A percentile compares a stretch with the other conserved stretches of the same genome.
These are phyloP conservation scores for Stevia rebaudiana DNA, from an alignment of 140 eudicot species.

Conservation along the genomic window DNA sequence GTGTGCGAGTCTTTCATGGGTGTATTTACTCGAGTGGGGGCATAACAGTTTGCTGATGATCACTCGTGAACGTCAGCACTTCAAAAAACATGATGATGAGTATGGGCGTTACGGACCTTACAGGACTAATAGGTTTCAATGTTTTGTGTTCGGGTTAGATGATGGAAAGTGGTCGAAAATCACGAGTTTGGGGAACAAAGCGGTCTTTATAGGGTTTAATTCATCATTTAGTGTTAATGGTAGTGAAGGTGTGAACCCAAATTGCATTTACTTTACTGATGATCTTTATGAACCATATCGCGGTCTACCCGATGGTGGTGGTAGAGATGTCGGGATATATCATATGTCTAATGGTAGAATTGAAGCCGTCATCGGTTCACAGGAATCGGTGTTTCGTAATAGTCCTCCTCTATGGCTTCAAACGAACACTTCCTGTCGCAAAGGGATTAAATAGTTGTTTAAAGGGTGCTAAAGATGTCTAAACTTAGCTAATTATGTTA, in stretches of 20 bases:
- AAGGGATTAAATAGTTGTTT: neutral
- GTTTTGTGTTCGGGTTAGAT: slow-evolving; percentile 14
- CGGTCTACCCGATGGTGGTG: slow-evolving; percentile 18
- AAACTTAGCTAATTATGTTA: too few species aligned
- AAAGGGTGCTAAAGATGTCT: neutral
- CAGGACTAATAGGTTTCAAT: slow-evolving; percentile 10
- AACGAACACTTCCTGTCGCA: neutral
- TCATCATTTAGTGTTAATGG: slow-evolving; percentile 12
- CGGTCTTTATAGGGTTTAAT: slow-evolving; percentile 27
- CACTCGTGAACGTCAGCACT: slow-evolving; percentile 17
- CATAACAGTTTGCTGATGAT: slow-evolving; percentile 15
- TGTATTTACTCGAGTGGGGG: slow-evolving; percentile 29
- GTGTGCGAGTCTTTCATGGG: neutral
- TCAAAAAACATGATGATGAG: slow-evolving; percentile 13
- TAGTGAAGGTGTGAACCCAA: slow-evolving; percentile 6
- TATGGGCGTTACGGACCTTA: slow-evolving; percentile 19
- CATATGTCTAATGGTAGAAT: slow-evolving; percentile 14
- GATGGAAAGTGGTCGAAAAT: slow-evolving; percentile 22
- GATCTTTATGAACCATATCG: slow-evolving; percentile 31
- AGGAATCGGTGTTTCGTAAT: slow-evolving; percentile 3
- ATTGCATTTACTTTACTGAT: slow-evolving; percentile 26
- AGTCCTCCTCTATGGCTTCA: slow-evolving; percentile 32
- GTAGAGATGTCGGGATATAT: slow-evolving; percentile 28
- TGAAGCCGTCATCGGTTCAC: neutral
- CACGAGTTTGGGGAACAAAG: slow-evolving; percentile 10